These are phyloP conservation scores for button mushroom (Agaricus bisporus) DNA, from an alignment of 768 basidiomycete species.

Conservation along the genomic window DNA sequence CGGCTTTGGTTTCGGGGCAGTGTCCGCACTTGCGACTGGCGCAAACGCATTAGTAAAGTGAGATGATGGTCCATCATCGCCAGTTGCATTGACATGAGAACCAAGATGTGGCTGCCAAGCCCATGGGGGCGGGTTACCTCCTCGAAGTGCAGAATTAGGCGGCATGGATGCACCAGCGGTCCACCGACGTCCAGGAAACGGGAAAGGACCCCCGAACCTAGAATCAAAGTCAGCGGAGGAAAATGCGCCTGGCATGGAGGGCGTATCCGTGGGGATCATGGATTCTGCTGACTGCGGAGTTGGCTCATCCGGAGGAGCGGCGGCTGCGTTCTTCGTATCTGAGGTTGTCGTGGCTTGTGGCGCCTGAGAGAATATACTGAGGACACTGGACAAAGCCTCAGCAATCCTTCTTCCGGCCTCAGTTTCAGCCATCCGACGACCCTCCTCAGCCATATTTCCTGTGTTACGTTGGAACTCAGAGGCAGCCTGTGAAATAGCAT, in stretches of 20 bases:
- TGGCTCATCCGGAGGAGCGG: neutral
- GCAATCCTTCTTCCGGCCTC: conserved; percentile 61
- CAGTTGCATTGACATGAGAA: neutral
- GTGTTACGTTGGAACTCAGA: conserved; percentile 45
- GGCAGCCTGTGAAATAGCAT: conserved; percentile 51
- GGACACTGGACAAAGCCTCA: conserved; percentile 53
- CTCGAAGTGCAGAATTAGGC: neutral
- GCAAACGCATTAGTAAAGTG: neutral
- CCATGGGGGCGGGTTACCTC: neutral
- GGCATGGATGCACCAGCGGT: neutral
- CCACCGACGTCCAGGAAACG: neutral
- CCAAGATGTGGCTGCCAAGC: neutral
- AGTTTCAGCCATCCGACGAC: conserved; percentile 48
- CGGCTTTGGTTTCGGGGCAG: neutral
- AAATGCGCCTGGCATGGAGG: conserved; percentile 7
- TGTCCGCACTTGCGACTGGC: neutral
- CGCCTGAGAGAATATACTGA: conserved; percentile 43
- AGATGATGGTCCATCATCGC: neutral
- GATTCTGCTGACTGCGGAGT: conserved; percentile 1
- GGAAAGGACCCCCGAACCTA: neutral
- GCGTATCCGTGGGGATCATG: conserved; percentile 9
- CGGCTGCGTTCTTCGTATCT: conserved; percentile 11
- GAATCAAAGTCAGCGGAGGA: neutral
- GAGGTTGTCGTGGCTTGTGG: conserved; percentile 4
- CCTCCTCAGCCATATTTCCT: conserved; percentile 34